Conservation (phyloP, 2,329 filamentous ascomycete genomes). For the Penicillium griseofulvum region DNA sequence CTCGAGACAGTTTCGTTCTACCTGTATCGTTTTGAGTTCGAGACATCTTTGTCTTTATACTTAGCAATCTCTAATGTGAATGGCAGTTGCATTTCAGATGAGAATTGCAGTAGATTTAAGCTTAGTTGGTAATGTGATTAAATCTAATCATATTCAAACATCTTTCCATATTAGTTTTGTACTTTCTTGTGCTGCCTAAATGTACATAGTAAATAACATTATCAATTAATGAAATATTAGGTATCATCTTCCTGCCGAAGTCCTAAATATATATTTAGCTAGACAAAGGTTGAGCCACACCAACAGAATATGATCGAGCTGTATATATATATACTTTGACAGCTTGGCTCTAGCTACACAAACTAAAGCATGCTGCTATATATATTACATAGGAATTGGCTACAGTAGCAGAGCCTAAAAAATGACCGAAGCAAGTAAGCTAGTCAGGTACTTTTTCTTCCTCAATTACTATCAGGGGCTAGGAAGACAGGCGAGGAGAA, state of each 20-base stretch:
- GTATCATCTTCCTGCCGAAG: neutral
- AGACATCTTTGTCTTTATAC: constrained; percentile 16
- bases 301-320: neutral
- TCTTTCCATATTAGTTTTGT: neutral
- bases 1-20: constrained; percentile 9
- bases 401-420: neutral
- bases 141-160: neutral
- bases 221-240: too few species aligned
- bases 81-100: constrained; percentile 5
- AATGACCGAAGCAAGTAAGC: constrained; percentile 3
- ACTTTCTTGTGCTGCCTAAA: too few species aligned
- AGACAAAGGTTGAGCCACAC: neutral
- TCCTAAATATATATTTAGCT: neutral
- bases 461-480: constrained; percentile 33
- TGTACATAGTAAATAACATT: too few species aligned
- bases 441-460: constrained; percentile 29
- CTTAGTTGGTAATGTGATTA: neutral
- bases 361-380: neutral
- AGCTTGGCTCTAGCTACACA: neutral
- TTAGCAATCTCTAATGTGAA: constrained; percentile 19
- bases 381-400: neutral
- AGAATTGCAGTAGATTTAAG: neutral
- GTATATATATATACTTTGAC: neutral
- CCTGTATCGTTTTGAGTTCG: constrained; percentile 13
- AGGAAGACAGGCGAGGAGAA: constrained; percentile 28